These are phyloP conservation scores for Carex cristatella DNA, from an alignment of 176 grass and related monocot species.

Conservation along the genomic window DNA sequence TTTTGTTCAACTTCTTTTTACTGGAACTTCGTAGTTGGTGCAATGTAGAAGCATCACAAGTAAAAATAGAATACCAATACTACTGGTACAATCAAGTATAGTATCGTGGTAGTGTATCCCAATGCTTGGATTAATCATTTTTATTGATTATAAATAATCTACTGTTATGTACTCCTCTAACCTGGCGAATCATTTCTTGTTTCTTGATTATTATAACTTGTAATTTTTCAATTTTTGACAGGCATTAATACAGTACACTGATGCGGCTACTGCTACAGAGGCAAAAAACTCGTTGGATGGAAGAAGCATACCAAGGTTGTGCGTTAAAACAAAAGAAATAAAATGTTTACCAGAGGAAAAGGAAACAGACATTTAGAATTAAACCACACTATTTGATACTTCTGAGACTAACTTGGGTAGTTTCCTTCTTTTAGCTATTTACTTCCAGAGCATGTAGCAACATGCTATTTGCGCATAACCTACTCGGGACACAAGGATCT, in stretches of 20 bases:
- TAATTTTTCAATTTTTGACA: conserved; percentile 33
- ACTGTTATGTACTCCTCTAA: not conserved
- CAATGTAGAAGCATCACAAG: not conserved
- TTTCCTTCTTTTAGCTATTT: conserved; percentile 63
- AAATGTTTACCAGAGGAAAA: not conserved
- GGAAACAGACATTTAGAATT: not conserved
- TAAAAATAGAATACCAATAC: not conserved
- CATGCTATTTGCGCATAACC: conserved; percentile 79
- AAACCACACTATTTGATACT: conserved; percentile 5
- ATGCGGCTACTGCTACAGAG: conserved; percentile 73
- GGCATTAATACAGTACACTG: conserved; percentile 95
- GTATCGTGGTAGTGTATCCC: not conserved
- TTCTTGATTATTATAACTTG: not conserved
- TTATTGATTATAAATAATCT: not conserved
- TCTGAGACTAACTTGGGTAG: not conserved
- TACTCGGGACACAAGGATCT: conserved; percentile 99
- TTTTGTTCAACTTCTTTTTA: not conserved
- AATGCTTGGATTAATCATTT: not conserved
- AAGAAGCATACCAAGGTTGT: conserved; percentile 94
- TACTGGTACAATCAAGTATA: not conserved
- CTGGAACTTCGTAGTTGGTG: not conserved
- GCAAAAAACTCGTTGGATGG: conserved; percentile 91
- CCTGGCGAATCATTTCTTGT: not conserved
- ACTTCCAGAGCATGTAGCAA: conserved; percentile 59
- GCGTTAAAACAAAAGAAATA: not conserved